Evolutionary conservation across 1,139 yeast species (phyloP).

Genomic region (Lodderomyces orthopsilosis): DNA sequence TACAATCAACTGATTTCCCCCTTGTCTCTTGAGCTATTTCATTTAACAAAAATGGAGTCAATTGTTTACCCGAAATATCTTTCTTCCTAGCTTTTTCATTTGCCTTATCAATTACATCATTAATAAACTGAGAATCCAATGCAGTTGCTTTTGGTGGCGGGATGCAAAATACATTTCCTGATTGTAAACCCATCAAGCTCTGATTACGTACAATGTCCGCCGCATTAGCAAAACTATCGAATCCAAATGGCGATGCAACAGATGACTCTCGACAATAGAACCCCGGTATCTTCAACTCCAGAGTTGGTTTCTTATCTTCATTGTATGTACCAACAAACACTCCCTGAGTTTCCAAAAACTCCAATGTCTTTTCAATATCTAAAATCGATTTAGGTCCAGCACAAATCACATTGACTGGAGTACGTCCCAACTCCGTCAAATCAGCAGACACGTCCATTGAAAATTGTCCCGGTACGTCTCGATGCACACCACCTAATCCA

Average conservation of each 20-base stretch:
- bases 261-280: conserved; percentile 81
- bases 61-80: conserved; percentile 65
- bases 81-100: conserved; percentile 50
- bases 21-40: conserved; percentile 63
- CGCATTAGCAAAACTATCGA: conserved; percentile 51
- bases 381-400: conserved; percentile 88
- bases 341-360: conserved; percentile 86
- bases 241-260: conserved; percentile 64
- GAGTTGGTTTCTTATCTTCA: conserved; percentile 24
- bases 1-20: conserved; percentile 70
- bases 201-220: conserved; percentile 61
- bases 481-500: conserved; percentile 90
- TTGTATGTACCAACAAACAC: conserved; percentile 55
- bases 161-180: conserved; percentile 78
- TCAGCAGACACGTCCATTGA: conserved; percentile 88
- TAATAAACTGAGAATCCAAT: conserved; percentile 52
- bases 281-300: conserved; percentile 61
- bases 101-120: conserved; percentile 57
- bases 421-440: conserved; percentile 76
- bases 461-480: conserved; percentile 56
- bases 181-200: conserved; percentile 45
- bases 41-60: conserved; percentile 74
- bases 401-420: conserved; percentile 86
- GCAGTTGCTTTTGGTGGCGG: conserved; percentile 76
- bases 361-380: conserved; percentile 79